These are phyloP conservation scores for Arachis hypogaea DNA, from an alignment of 306 rosid species.

Conservation along the genomic window DNA sequence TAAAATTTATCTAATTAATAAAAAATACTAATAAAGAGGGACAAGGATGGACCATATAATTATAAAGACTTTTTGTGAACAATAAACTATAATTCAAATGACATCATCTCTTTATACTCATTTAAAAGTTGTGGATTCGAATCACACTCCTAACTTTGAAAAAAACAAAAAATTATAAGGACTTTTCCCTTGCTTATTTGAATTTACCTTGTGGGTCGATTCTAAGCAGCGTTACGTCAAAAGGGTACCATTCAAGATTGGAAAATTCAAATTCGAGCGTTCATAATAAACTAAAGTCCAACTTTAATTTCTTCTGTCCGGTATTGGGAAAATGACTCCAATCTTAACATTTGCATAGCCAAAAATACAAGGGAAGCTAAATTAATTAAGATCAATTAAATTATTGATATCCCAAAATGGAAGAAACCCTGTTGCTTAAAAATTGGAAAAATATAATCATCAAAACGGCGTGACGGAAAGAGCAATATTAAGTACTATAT, in stretches of 20 bases:
- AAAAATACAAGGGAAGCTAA: conserved; percentile 17
- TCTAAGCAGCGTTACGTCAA: conserved; percentile 2
- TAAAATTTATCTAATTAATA: too few relatives aligned
- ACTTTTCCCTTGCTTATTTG: background rate
- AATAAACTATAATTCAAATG: too few relatives aligned
- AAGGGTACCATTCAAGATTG: conserved; percentile 21
- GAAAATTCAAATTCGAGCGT: conserved; percentile 40
- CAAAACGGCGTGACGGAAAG: conserved; percentile 39
- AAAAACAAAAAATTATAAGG: background rate
- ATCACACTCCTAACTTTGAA: too few relatives aligned
- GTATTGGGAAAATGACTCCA: conserved; percentile 18
- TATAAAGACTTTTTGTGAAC: too few relatives aligned
- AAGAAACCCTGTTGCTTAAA: conserved; percentile 36
- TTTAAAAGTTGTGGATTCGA: too few relatives aligned
- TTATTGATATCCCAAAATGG: conserved; percentile 2
- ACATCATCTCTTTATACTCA: too few relatives aligned
- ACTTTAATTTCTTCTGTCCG: conserved; percentile 15
- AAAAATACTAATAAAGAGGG: too few relatives aligned
- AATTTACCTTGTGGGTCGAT: background rate
- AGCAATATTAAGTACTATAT: background rate
- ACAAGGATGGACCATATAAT: too few relatives aligned
- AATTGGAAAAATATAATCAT: conserved; percentile 34
- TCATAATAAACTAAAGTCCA: conserved; percentile 24
- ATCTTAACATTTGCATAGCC: background rate
- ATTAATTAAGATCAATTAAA: conserved; percentile 14